phyloP scores from a whole-genome alignment of 108 stramenopile genomes.

The Skeletonema potamos region DNA sequence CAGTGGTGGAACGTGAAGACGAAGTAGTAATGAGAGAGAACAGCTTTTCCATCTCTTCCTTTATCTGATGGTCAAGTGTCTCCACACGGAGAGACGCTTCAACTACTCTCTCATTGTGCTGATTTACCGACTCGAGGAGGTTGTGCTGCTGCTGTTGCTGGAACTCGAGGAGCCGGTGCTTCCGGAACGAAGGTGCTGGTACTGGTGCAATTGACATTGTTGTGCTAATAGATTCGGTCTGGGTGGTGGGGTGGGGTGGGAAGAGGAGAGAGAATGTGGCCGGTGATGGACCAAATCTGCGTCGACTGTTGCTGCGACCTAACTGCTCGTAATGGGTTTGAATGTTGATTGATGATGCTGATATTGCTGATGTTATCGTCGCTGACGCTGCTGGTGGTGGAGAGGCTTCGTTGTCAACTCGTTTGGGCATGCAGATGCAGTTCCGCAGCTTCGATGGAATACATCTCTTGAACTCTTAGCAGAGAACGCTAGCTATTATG shows the following conservation, averaged over 20 bases:
- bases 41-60: background rate
- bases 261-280: background rate
- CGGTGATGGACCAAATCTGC: background rate
- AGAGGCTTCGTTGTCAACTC: background rate
- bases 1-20: background rate
- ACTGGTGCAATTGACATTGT: conserved; percentile 1
- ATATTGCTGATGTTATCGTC: background rate
- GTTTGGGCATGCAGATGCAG: background rate
- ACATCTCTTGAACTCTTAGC: background rate
- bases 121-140: background rate
- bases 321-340: background rate
- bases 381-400: background rate
- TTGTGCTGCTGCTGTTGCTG: background rate
- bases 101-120: background rate
- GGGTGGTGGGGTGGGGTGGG: background rate
- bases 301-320: background rate
- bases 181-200: background rate
- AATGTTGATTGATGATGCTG: background rate
- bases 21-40: background rate
- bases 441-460: background rate
- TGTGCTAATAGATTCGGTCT: background rate
- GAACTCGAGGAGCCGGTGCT: background rate
- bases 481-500: no score
- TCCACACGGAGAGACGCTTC: background rate
- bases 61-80: background rate